Base-by-base conservation (phyloP, 2,329 filamentous ascomycete genomes). In the Cryphonectria radicalis region DNA sequence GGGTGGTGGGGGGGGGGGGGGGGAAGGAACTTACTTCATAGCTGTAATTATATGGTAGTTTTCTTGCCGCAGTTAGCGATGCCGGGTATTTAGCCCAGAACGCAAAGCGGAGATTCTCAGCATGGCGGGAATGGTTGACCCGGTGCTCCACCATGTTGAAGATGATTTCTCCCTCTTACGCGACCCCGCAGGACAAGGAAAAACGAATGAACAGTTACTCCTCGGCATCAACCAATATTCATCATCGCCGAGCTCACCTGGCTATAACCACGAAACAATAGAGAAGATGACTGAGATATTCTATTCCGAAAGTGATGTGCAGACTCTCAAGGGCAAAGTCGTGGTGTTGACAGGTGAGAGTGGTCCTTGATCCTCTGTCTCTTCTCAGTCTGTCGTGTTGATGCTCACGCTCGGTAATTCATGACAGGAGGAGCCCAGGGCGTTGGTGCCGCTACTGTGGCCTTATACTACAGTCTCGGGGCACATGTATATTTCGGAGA, bases 401-500 rank as follows among this genome's bases (percentile, higher is more conserved):
- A 22, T 40, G 5, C 55, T 68, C 4, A 50, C 59, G 4, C n/a
- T 13, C 37, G n/a, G 55, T 32, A 28, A 60, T 17, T 40, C 37
- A 13, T 40, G 37, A 17, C 66, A 74, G 76, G 76, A 46, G 76
- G 75, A 37, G 76, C 76, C 2, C 76, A 77, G 68, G 76, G 76
- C 25, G 76, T 77, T 19, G 77, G 77, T 17, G 77, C 74, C n/a
- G 74, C 76, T 13, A 69, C 74, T 14, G 76, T 78, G 8, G 53
- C 65, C 25, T 69, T 76, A 17, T 74, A 75, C 37, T 71, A 75
- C 66, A 63, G 50, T 10, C 59, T 74, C 10, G 76, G 77, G 4
- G 75, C 77, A 0, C 76, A 77, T 67, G 74, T 77, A 25, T 77
- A 74, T 66, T 77, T 77, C 59, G 76, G 76, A 32, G 77, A 78